These are phyloP conservation scores for Durotheca rogersii DNA, from an alignment of 495 filamentous ascomycete species.

Conservation along the genomic window DNA sequence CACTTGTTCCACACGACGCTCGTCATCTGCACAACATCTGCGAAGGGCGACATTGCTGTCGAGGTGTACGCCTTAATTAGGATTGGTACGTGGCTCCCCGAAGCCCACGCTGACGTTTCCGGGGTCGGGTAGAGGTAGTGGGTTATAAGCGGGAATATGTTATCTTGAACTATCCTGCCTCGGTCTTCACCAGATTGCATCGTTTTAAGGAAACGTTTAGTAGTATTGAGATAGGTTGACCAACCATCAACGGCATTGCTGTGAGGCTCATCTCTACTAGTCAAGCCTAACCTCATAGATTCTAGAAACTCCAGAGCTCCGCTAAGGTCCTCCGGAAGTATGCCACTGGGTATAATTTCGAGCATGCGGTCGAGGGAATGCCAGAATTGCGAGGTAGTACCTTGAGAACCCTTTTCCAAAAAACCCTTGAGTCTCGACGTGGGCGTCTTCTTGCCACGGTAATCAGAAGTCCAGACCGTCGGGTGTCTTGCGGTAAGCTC, in stretches of 20 bases:
- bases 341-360: constrained; percentile 56
- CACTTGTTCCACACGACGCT: constrained; percentile 54
- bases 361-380: constrained; percentile 60
- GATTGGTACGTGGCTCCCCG: constrained; percentile 32
- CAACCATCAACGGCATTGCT: constrained; percentile 67
- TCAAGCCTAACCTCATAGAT: constrained; percentile 67
- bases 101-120: constrained; percentile 38
- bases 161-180: constrained; percentile 46
- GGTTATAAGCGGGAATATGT: constrained; percentile 41
- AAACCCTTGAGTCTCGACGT: constrained; percentile 66
- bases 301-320: constrained; percentile 57
- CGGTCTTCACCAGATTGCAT: constrained; percentile 26
- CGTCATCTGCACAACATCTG: constrained; percentile 44
- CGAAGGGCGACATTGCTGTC: constrained; percentile 27
- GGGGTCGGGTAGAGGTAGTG: constrained; percentile 43
- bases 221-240: constrained; percentile 66
- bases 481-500: constrained; percentile 62
- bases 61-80: constrained; percentile 40
- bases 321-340: constrained; percentile 39
- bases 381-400: constrained; percentile 71
- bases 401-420: constrained; percentile 81
- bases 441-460: constrained; percentile 64
- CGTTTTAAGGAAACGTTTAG: constrained; percentile 49
- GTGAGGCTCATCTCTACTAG: constrained; percentile 69
- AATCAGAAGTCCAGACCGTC: constrained; percentile 71